Evolutionary conservation across 108 stramenopile species (phyloP), one percentile per base, ranked within the genome.

Genomic region (Poteriospumella lacustris): DNA sequence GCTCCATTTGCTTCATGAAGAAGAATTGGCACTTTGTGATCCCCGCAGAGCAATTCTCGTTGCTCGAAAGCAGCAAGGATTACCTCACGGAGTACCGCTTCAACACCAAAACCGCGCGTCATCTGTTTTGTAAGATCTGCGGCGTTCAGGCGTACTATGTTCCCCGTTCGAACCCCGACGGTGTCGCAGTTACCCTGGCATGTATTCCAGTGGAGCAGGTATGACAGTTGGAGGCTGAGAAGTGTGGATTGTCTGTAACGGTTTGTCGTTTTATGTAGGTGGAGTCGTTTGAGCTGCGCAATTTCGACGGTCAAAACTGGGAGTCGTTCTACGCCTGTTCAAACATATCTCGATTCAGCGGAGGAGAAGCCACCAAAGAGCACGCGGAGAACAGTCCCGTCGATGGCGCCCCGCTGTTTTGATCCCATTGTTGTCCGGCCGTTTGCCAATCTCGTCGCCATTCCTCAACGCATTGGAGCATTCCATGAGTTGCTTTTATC

Each of bases 121-220:
- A 87, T 58, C 41, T 42, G 29, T 87, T 87, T 59, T 89, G 88
- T 68, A 82, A 59, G 58, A 83, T 62, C 0, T 89, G 88, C 80
- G 88, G 88, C 28, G 84, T 89, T 58, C 58, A 82, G 77, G 78
- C 82, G 29, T 87, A 84, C 85, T 89, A 89, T 68, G 44, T 80
- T 0, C 88, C 88, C 31, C 68, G 88, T 31, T 86, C 85, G 36
- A 89, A 89, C 43, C 88, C 88, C 1, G 85, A 89, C 78, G 88
- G 88, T 28, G 76, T 83, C 31, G 88, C 69, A 0, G 84, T 89
- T 2, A 89, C 86, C 0, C 36, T 84, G 1, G 0, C 36, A 12
- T 56, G 79, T 12, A 84, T 86, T 31, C 76, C 58, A 29, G 5
- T 0, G 15, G 82, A 31, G 76, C 82, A 59, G 60, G 79, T 79